Base-by-base conservation (phyloP, 306 rosid genomes). In the Crataegus laevigata region DNA sequence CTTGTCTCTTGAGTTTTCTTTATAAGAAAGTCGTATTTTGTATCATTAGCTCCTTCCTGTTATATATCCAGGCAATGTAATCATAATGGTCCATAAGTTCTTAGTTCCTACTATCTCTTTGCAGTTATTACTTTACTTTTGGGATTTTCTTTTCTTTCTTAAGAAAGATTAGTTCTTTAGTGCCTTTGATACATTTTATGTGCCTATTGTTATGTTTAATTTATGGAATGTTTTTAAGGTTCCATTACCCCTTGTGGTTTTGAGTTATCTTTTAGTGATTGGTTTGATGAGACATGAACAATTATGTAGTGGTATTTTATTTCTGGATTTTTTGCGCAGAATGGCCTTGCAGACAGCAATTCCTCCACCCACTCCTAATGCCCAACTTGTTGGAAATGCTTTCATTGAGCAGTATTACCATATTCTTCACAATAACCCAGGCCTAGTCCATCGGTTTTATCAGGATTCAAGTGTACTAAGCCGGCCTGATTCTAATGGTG, bases 331-430 rank as follows among this genome's bases (percentile, higher is more conserved):
- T 75, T 11, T 69, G 22, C 2, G 75, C 85, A 89, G 89, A 79
- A 87, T 91, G 96, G 93, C 94, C 65, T 68, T 83, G 83, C 88
- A 87, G 79, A 80, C 89, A 55, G 83, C 80, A 61, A 68, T 75
- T 61, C 78, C 81, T 75, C 84, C 87, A 54, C 45, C 82, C 43
- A 34, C 83, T 30, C 93, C 88, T 54, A 80, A 79, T 76, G 88
- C 97, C 14, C 84, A 89, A 82, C 42, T 89, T 81, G 88, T 91
- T 76, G 94, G 91, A 62, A 86, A 89, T 70, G 94, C 94, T 72
- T 91, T 91, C 84, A 93, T 91, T 74, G 89, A 86, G 74, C 97
- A 92, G 82, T 90, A 92, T 84, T 92, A 92, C 75, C 89, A 81
- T 75, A 90, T 92, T 80, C 96, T 92, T 83, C 97, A 92, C 80